Base-by-base conservation (phyloP, 2,329 filamentous ascomycete genomes). In the Exutisphaerella laricina region DNA sequence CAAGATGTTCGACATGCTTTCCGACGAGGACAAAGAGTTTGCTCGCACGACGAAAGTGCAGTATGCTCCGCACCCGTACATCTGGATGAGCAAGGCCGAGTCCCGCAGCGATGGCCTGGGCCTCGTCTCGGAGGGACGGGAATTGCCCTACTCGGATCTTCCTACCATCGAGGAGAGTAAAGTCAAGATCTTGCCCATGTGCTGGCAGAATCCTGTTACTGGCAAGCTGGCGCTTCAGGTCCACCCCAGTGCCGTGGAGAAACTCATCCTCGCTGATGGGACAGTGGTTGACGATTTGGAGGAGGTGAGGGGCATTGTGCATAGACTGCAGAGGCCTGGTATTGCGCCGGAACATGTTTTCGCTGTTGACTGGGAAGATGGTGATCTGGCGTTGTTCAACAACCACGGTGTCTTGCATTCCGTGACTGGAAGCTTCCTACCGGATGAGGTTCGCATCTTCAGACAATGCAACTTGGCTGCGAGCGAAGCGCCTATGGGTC, bases 401-500 rank as follows among this genome's bases (percentile, higher is more conserved):
- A 89, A 89, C 58, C 77, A 83, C 7, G 85, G 84, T 1, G 71
- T 87, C 12, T 60, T 88, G 43, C 85, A 90, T 62, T 82, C 77
- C 3, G 85, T 89, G 1, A 84, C 86, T 0, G 85, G 84, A 1
- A 80, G 81, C 1, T 88, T 89, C 63, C 73, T 74, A 5, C 75
- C 81, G 36, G 76, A 84, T n/a, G 84, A 88, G 68, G 78, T 88
- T 22, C 67, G 85, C 32, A 61, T 89, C 46, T 88, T 89, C 59
- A 69, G 84, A 49, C 85, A 89, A 69, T 89, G 85, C 65, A 88
- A 89, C 61, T 71, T 88, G 62, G 84, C 84, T n/a, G 79, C 75
- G 3, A 82, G 75, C 46, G 65, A 73, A 49, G 61, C 74, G 26
- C 78, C 79, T 5, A 57, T 73, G 39, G 78, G 77, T 0, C 75